phyloP scores from a whole-genome alignment of 768 basidiomycete genomes.

The Asterophora parasitica region DNA sequence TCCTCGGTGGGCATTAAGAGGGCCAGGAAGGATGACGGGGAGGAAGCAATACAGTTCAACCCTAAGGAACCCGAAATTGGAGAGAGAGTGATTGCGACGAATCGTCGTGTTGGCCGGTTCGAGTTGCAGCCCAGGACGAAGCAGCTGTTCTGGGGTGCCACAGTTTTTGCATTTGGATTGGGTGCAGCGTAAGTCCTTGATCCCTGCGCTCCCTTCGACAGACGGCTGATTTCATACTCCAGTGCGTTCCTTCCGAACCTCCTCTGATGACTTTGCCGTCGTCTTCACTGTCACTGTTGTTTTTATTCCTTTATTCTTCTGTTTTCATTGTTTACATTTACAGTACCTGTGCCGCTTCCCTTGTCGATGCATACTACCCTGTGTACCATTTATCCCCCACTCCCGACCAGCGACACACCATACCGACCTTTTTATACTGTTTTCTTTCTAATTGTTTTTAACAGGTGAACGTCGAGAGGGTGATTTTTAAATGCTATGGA shows the following conservation, averaged over 20 bases:
- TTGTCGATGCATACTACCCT: conserved; percentile 12
- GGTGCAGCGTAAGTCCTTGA: conserved; percentile 65
- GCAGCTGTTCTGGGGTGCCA: conserved; percentile 77
- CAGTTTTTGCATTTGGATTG: conserved; percentile 79
- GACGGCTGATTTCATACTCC: conserved; percentile 6
- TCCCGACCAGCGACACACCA: conserved; percentile 9
- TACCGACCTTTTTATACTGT: background rate
- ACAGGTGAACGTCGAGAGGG: conserved; percentile 3
- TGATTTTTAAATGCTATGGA: background rate
- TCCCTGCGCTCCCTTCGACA: background rate
- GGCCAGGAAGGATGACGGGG: conserved; percentile 51
- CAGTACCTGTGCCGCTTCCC: conserved; percentile 6
- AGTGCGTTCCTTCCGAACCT: conserved; percentile 61
- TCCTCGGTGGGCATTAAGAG: conserved; percentile 42
- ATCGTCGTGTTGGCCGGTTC: conserved; percentile 57
- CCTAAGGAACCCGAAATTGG: conserved; percentile 67
- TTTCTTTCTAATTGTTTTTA: conserved; percentile 4
- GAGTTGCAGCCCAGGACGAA: conserved; percentile 63
- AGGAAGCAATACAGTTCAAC: conserved; percentile 43
- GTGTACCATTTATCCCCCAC: conserved; percentile 14
- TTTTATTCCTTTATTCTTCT: background rate
- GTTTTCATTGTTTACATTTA: conserved; percentile 1
- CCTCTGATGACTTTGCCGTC: conserved; percentile 33
- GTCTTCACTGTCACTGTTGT: conserved; percentile 8
- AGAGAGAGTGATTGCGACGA: conserved; percentile 49